A percentile compares a stretch with the other conserved stretches of the same genome.
These are phyloP conservation scores for Silene coronaria DNA, from an alignment of 179 eudicot genomes.

Conservation along the genomic window DNA sequence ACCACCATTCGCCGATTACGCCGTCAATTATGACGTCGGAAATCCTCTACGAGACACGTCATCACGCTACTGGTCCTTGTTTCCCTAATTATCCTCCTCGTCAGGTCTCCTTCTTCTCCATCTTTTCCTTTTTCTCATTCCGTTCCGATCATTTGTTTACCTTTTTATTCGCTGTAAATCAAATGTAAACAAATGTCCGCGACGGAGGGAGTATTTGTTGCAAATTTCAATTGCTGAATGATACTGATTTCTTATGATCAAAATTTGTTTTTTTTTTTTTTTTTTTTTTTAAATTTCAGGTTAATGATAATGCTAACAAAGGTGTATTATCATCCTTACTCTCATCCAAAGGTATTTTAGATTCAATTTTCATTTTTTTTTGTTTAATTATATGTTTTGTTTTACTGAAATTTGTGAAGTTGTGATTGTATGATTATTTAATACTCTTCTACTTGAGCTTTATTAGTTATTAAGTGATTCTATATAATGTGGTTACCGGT, in stretches of 20 bases:
- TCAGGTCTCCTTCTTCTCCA: slow-evolving; percentile 34
- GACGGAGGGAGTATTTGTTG: background rate
- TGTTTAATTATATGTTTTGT: background rate
- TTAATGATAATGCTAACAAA: slow-evolving; percentile 17
- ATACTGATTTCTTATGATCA: background rate
- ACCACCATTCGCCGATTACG: background rate
- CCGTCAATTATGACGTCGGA: slow-evolving; percentile 18
- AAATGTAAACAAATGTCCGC: background rate
- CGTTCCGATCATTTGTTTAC: too few relatives aligned
- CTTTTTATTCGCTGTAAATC: too few relatives aligned
- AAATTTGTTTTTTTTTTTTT: too few relatives aligned
- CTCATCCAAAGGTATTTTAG: slow-evolving; percentile 23
- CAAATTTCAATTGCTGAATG: background rate
- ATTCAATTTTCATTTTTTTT: background rate
- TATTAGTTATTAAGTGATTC: background rate
- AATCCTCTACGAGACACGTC: slow-evolving; percentile 66
- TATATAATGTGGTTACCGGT: background rate
- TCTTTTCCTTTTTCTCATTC: background rate
- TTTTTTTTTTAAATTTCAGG: slow-evolving; percentile 2
- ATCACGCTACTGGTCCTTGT: slow-evolving; percentile 58
- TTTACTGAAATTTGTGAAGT: background rate
- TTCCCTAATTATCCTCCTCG: slow-evolving; percentile 80
- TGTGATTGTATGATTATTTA: too few relatives aligned
- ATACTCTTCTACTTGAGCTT: background rate
- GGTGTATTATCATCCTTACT: slow-evolving; percentile 31